Evolutionary conservation across 345 rosid genomes (phyloP), one percentile per base, ranked within the genome.

Genomic region (Salix viminalis): DNA sequence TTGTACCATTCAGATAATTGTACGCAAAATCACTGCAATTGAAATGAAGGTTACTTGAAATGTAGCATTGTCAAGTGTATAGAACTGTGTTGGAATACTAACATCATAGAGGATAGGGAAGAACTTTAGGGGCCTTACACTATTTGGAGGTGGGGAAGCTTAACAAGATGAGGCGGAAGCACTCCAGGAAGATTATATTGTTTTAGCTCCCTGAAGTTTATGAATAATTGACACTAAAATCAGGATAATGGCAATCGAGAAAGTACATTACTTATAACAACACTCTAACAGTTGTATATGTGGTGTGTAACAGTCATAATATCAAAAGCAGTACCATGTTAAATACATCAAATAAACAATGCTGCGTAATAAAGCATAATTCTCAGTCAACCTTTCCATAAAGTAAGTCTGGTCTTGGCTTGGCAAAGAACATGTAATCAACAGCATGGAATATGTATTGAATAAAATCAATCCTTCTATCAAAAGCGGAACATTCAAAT

Each of bases 81-180:
- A 26, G 10, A 54, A 54, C 52, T 36, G 19, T 42, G 61, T 11
- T 34, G 73, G 50, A 58, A 26, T 42, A 64, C 18, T 19, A 70
- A 44, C 7, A 34, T 77, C 41, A 71, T 65, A 24, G 44, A 50
- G 7, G 12, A 26, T 52, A 26, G 50, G 13, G 4, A 7, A 65
- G 19, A 10, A 26, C 26, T 50, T 70, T 48, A 62, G 44, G 64
- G 64, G 30, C 24, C 91, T 89, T 80, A 92, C 97, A 92, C 83
- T 18, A 8, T 24, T 74, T 83, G 69, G 70, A 94, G 87, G 74
- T 83, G 82, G 18, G 81, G 87, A 78, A 94, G 96, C 83, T 77
- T 79, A 10, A 85, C 79, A 26, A 92, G 74, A 75, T 90, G 86
- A 66, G 90, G 84, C 52, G 96, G 93, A 30, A 92, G 93, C 68